These are phyloP conservation scores for Peribolospora kevripleyi DNA, from an alignment of 768 basidiomycete species.

Conservation along the genomic window DNA sequence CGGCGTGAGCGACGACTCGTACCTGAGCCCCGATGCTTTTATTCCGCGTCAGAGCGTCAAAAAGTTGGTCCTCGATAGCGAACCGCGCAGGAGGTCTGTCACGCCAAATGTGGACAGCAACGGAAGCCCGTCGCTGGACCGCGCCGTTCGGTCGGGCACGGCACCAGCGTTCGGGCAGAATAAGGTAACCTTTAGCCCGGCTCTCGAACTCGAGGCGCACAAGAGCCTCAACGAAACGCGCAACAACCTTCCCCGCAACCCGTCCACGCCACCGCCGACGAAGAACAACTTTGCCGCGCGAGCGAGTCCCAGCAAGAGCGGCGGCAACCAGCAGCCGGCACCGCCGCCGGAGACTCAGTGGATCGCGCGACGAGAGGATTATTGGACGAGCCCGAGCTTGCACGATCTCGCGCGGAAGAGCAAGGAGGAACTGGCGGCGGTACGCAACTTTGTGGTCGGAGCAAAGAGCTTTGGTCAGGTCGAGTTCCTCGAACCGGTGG, in stretches of 20 bases:
- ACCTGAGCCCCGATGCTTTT: conserved; percentile 11
- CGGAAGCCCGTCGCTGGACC: background rate
- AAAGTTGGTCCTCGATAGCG: conserved; percentile 14
- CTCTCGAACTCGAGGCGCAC: background rate
- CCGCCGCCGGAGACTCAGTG: background rate
- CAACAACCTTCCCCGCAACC: too few relatives aligned
- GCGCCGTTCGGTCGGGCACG: background rate
- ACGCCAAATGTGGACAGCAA: background rate
- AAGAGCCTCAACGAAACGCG: too few relatives aligned
- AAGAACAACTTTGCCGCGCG: background rate
- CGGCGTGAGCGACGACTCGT: conserved; percentile 9
- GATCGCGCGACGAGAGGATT: background rate
- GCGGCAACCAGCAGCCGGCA: background rate
- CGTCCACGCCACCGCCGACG: background rate
- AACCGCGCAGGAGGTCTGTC: background rate
- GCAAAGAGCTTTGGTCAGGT: conserved; percentile 82
- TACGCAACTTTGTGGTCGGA: conserved; percentile 58
- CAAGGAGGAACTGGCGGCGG: conserved; percentile 36
- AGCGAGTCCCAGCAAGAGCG: background rate
- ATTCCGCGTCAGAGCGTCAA: conserved; percentile 13
- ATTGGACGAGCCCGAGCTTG: background rate
- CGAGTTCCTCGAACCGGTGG: conserved; percentile 45
- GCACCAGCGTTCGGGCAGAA: background rate
- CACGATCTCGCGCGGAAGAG: background rate
- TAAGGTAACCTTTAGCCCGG: conserved; percentile 10